Evolutionary conservation across 139 green algal species (phyloP).

Genomic region (Chlorella sorokiniana): DNA sequence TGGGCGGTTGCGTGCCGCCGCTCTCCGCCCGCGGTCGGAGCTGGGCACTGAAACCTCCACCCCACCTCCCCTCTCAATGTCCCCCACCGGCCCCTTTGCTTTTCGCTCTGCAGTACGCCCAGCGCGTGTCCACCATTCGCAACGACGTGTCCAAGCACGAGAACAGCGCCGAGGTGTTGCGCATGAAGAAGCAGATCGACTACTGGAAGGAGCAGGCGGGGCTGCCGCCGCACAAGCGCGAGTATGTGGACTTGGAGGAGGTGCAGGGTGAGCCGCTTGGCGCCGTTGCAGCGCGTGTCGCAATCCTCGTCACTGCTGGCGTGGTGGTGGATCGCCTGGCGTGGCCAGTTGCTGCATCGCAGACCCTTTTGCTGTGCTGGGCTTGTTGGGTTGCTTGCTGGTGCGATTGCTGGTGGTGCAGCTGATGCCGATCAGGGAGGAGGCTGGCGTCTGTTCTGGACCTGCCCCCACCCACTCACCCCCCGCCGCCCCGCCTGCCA

Average conservation of each 20-base stretch:
- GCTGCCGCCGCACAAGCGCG: slow-evolving; percentile 67
- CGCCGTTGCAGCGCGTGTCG: too few relatives aligned
- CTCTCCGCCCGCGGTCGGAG: too few relatives aligned
- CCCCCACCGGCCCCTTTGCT: too few relatives aligned
- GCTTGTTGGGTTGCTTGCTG: too few relatives aligned
- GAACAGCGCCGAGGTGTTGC: slow-evolving; percentile 81
- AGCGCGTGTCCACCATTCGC: slow-evolving; percentile 94
- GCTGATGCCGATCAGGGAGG: too few relatives aligned
- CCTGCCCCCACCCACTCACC: background rate
- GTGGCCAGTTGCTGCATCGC: background rate
- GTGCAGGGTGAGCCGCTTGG: slow-evolving; percentile 1
- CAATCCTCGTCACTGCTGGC: too few relatives aligned
- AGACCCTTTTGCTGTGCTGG: too few relatives aligned
- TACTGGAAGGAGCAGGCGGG: slow-evolving; percentile 95
- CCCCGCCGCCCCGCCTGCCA: too few relatives aligned
- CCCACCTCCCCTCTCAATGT: too few relatives aligned
- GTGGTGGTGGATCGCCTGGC: background rate
- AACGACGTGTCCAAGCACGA: slow-evolving; percentile 89
- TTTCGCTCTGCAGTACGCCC: slow-evolving; percentile 74
- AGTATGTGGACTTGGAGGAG: slow-evolving; percentile 52
- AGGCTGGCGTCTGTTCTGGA: background rate
- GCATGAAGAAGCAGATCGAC: slow-evolving; percentile 84
- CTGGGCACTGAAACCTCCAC: too few relatives aligned
- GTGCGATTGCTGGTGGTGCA: too few relatives aligned
- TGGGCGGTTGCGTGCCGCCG: too few relatives aligned